Base-by-base conservation (phyloP, 176 grass and related monocot species). In the Oryza meyeriana region DNA sequence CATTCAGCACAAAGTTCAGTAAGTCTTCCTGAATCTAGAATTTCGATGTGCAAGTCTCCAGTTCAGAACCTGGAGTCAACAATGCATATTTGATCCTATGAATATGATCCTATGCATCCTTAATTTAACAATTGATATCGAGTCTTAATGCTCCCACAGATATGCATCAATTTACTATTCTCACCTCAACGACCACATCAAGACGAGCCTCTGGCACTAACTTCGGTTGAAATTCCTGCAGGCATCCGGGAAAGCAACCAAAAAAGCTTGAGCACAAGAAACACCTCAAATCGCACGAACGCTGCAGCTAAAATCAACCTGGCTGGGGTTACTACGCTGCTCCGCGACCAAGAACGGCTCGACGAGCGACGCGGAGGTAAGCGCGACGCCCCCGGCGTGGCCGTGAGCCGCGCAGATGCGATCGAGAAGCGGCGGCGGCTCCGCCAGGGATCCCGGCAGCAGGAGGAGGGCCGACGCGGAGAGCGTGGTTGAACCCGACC, bases 111-210 rank as follows among this genome's bases (percentile, higher is more conserved):
- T 25, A 59, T 59, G n/a, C 25, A 70, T 4, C 41, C 28, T 26
- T 0, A 59, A 2, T 44, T 17, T 4, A 61, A 42, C 27, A 70
- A 63, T 72, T 72, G 27, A 8, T 81, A 26, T n/a, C 24, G 33
- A 80, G 79, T 62, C 26, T 45, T 72, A 71, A 41, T 27, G 25
- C 41, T 22, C 8, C 1, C 40, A 9, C 0, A 25, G 45, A 67
- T 66, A 26, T 2, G 24, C 52, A 62, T 39, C 48, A 57, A 40
- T 41, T 69, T 71, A 61, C 26, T 59, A 42, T 42, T 67, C 81
- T 81, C 71, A 98, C 95, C 88, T 94, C 90, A 75, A 94, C 86
- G 75, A 93, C 87, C 67, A 98, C 92, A 91, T 95, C 87, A 16
- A 98, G 79, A 45, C 65, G 58, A 42, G 75, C 76, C 79, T 92